Conservation (phyloP, 768 basidiomycete genomes). For the Calocera cornea region DNA sequence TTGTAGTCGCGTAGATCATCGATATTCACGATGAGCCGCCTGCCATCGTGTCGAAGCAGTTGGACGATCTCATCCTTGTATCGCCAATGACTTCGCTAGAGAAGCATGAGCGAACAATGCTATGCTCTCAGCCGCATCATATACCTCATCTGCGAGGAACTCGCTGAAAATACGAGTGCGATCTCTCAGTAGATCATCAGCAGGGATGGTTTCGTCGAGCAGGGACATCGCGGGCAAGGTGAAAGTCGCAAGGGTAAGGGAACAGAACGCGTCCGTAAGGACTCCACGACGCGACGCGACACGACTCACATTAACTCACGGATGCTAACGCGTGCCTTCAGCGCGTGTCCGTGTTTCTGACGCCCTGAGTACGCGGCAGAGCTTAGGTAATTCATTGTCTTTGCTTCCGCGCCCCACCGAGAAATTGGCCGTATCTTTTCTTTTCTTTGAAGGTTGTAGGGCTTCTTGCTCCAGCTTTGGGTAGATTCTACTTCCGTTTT, state of each 20-base stretch:
- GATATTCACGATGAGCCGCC: slow-evolving; percentile 86
- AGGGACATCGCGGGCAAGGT: slow-evolving; percentile 10
- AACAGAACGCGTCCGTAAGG: neutral
- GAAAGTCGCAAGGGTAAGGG: neutral
- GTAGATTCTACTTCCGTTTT: too few relatives aligned
- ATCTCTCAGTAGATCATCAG: slow-evolving; percentile 55
- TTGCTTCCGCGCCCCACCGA: too few relatives aligned
- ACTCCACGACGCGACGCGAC: neutral
- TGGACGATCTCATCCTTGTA: slow-evolving; percentile 74
- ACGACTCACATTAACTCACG: neutral
- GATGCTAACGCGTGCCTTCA: too few relatives aligned
- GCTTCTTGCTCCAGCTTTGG: too few relatives aligned
- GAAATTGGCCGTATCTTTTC: too few relatives aligned
- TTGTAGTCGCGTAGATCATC: slow-evolving; percentile 91
- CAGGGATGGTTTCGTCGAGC: slow-evolving; percentile 42
- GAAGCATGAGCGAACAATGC: neutral
- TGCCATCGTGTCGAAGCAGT: slow-evolving; percentile 69
- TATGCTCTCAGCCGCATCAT: slow-evolving; percentile 28
- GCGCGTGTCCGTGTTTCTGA: too few relatives aligned
- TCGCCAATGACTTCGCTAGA: slow-evolving; percentile 5
- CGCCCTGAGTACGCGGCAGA: too few relatives aligned
- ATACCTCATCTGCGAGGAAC: slow-evolving; percentile 54
- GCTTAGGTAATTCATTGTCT: too few relatives aligned
- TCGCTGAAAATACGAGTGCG: slow-evolving; percentile 69
- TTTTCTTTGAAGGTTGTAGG: too few relatives aligned